Percentiles rank a stretch among this genome's conserved stretches.
Evolutionary conservation across 2,329 filamentous ascomycete species (phyloP).

Genomic region (Polytolypa hystricis): DNA sequence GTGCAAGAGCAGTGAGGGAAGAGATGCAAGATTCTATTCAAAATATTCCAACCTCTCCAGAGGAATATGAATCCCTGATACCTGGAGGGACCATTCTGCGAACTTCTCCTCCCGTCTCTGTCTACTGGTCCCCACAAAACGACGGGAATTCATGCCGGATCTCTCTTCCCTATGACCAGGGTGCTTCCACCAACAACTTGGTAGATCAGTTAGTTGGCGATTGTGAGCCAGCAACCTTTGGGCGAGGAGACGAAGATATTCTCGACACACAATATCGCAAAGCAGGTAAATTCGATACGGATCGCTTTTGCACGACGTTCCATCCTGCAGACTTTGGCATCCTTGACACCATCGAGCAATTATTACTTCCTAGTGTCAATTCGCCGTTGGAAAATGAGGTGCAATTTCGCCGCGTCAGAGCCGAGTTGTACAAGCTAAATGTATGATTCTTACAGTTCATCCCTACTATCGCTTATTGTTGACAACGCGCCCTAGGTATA

Average conservation of each 20-base stretch:
- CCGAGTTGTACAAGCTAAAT: constrained; percentile 50
- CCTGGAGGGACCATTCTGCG: neutral
- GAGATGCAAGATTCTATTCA: too few species aligned
- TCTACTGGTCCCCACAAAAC: too few species aligned
- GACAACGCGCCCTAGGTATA: constrained; percentile 33
- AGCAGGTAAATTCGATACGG: constrained; percentile 40
- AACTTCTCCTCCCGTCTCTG: neutral
- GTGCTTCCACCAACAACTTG: neutral
- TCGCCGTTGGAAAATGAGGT: constrained; percentile 8
- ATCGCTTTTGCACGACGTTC: constrained; percentile 40
- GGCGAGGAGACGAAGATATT: constrained; percentile 35
- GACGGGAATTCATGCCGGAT: neutral
- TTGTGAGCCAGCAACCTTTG: constrained; percentile 40
- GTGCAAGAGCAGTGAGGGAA: too few species aligned
- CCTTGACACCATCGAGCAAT: constrained; percentile 39
- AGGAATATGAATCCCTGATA: neutral
- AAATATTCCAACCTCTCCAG: too few species aligned
- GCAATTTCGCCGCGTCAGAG: constrained; percentile 28
- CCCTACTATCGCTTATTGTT: neutral
- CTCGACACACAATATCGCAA: constrained; percentile 44
- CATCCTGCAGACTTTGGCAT: constrained; percentile 43
- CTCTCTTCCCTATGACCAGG: neutral
- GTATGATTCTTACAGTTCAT: constrained; percentile 19
- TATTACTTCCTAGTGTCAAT: constrained; percentile 29
- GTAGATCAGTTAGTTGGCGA: constrained; percentile 19